Evolutionary conservation across 371 early-diverging fungal species (phyloP), one percentile per base, ranked within the genome.

Genomic region (Coemansia sp.): DNA sequence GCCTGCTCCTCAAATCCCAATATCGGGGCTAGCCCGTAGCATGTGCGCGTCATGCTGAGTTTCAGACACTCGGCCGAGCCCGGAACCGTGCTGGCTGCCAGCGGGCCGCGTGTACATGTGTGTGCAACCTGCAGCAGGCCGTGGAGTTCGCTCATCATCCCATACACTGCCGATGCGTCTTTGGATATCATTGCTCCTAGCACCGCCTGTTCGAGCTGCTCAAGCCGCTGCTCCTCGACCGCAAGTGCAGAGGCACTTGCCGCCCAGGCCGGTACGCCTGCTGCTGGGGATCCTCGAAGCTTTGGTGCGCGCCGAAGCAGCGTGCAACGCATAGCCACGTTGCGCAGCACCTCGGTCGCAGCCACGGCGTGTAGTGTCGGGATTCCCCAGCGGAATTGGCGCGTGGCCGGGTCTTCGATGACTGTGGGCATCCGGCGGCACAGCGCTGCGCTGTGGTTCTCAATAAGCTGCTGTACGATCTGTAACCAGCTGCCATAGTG

Each of bases 121-220:
- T 61, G 55, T 41, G 57, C 45, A 38, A 73, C 57, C 31, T 73
- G 74, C 20, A 73, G 51, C 41, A 64, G 55, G n/a, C 42, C 60
- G 40, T 73, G 73, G 3, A 56, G 70, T 41, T 73, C 74, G 36
- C 61, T 64, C 74, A 73, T 73, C 70, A 73, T 73, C 10, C 74
- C 74, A 34, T 73, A 73, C 34, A 73, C 74, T 2, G 74, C 60
- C 41, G 74, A 70, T 16, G 74, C 71, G 45, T 73, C 71, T 39
- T 57, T 56, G 14, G 58, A 58, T 16, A 73, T 65, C 35, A 73
- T 57, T 7, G 39, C 59, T 41, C 70, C 53, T 9, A 73, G 49
- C 2, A 73, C 60, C 32, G 55, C 35, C 40, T 70, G 61, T 55
- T 73, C 74, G 32, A 65, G 49, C 55, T 65, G 57, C 48, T 71